Percentiles rank a stretch among this genome's conserved stretches.
Evolutionary conservation across 768 basidiomycete species (phyloP).

Genomic region (Auriscalpium orientale): DNA sequence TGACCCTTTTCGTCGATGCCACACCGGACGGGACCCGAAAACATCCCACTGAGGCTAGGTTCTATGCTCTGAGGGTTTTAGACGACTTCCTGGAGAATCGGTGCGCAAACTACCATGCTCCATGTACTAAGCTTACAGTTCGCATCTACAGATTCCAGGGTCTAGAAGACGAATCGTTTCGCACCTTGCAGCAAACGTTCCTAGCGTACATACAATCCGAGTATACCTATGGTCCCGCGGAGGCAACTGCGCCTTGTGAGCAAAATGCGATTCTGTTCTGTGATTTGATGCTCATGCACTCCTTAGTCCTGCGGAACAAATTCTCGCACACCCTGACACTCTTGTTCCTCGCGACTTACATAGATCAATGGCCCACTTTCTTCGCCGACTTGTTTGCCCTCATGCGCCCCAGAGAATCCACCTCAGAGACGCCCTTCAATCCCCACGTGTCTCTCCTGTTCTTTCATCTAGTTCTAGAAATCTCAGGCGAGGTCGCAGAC

Average conservation of each 20-base stretch:
- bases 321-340: constrained; percentile 86
- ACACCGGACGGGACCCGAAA: constrained; percentile 55
- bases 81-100: constrained; percentile 79
- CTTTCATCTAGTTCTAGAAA: constrained; percentile 88
- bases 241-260: constrained; percentile 77
- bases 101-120: constrained; percentile 38
- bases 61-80: constrained; percentile 72
- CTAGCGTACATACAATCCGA: constrained; percentile 82
- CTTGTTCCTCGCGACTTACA: constrained; percentile 84
- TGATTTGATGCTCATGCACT: constrained; percentile 8
- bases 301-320: constrained; percentile 84
- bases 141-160: constrained; percentile 46
- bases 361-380: constrained; percentile 80
- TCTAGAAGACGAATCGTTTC: constrained; percentile 63
- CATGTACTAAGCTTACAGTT: neutral
- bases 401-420: constrained; percentile 53
- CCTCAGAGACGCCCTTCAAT: constrained; percentile 58
- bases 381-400: constrained; percentile 72
- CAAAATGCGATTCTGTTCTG: constrained; percentile 13
- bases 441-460: constrained; percentile 81
- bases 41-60: constrained; percentile 65
- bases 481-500: constrained; percentile 96
- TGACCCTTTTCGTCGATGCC: constrained; percentile 63
- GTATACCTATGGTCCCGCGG: constrained; percentile 80
- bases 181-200: constrained; percentile 66